Base-by-base conservation (phyloP, 164 flowering plant species). In the Sedum album region DNA sequence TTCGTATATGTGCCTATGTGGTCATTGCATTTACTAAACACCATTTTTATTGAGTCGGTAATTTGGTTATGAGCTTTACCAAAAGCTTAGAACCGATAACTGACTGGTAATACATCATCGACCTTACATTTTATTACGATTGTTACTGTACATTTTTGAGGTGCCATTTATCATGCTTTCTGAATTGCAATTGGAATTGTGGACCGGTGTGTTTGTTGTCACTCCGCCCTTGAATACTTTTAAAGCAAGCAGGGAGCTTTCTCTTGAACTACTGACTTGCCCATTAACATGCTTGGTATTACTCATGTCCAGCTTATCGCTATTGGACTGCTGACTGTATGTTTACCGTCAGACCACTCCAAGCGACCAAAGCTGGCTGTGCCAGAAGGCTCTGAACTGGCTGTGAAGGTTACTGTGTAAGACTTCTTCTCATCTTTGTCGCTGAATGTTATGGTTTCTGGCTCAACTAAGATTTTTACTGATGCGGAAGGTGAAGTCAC, bases 261-360 rank as follows among this genome's bases (percentile, higher is more conserved):
- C 38, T 35, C 38, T 14, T 9, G 60, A 23, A 30, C 30, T 53
- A 21, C 60, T 23, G 60, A 53, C 14, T 23, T 8, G 30, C 14
- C 60, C 60, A 53, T 1, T 53, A 53, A 15, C 60, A 23, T 21
- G 60, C 60, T 21, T 53, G 60, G 60, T 53, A 25, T 21, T 53
- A 44, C 8, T 71, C 68, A 82, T 2, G 73, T 74, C 88, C 88
- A 85, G 71, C 81, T 81, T 46, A 88, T 53, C 1, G 87, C 88
- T 2, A 88, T 71, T 4, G 94, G 89, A 61, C 87, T 86, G 15
- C 79, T 71, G 41, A 88, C 91, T 0, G 72, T 67, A 55, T 80
- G 84, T 65, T 75, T 78, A 67, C 89, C 88, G 53, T 88, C 88
- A 0, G 86, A 80, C 94, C 94, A 88, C 67, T 71, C 84, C 13